Base-by-base conservation (phyloP, 306 rosid species). In the Abrus pulchellus region DNA sequence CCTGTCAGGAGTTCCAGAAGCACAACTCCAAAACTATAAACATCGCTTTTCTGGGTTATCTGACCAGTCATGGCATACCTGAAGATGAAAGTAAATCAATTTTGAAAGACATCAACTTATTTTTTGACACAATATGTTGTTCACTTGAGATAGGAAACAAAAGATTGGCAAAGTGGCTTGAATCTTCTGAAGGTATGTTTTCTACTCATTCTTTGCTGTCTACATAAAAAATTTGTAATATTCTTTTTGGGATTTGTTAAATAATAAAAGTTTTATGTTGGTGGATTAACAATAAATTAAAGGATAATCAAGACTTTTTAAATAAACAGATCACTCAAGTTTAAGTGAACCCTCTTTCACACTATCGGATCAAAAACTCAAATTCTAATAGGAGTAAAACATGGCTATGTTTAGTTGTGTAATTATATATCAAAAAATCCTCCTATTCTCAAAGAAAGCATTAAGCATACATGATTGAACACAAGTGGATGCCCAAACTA, bases 41-140 rank as follows among this genome's bases (percentile, higher is more conserved):
- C 97, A 85, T 94, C 97, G 28, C 97, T 92, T 82, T 92, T 92
- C 45, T 92, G 97, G 56, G 97, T 94, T 65, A 94, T 92, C 60
- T 94, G 98, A 6, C 98, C 98, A 2, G 98, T 94, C 97, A 94
- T 92, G 68, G 98, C 98, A 47, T 92, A 94, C 92, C 98, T 94
- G 80, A 59, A 81, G 48, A 74, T 10, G 54, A 74, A 78, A 62
- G 29, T 32, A 33, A 9, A 63, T 45, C 34, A 44, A 20, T 44
- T 81, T 71, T 70, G 54, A 10, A 57, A 48, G 53, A 70, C 71
- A 47, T 77, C 9, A 34, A 78, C 72, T 41, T 59, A 48, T 5
- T 69, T 68, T 12, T 63, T 5, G 7, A 10, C 11, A 38, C 29
- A 54, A 45, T 8, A 20, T 45, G 5, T 44, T 20, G 12, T 45